Base-by-base conservation (phyloP, 345 rosid genomes). In the Sonneratia caseolaris region DNA sequence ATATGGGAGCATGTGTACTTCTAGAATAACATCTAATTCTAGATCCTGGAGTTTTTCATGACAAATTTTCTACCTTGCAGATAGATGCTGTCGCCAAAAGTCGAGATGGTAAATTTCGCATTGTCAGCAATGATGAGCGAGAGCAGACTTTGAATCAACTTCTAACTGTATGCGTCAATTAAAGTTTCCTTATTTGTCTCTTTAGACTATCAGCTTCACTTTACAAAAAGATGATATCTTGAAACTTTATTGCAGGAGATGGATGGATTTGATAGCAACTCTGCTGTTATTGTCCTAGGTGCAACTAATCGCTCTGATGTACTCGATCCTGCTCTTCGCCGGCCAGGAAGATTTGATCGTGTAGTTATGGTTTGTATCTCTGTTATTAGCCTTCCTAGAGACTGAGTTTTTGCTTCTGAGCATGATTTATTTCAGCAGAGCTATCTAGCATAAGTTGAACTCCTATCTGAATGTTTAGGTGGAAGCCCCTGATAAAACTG, bases 401-500 rank as follows among this genome's bases (percentile, higher is more conserved):
- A 43, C 49, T 37, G 10, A 37, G 18, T 27, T 19, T 68, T 68
- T 45, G 49, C 36, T 68, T 42, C 37, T 13, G 37, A 43, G 19
- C 49, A n/a, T 42, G 55, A 22, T 68, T 45, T 19, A 12, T 43
- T 27, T 27, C 55, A 62, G 37, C 37, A 27, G 19, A 27, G 12
- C 10, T 62, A 35, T 62, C 7, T 35, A 13, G 38, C 37, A 62
- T 27, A 27, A 62, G 19, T 68, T 13, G n/a, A 40, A 16, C 70
- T 4, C 49, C 70, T 42, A 0, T 45, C 19, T 43, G 73, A 66
- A 3, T 72, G 55, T 82, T 55, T 82, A 94, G 98, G 97, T 94
- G 73, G 97, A 94, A 86, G 70, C 96, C 32, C 97, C 97, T 64
- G 95, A 94, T 80, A 90, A 85, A 81, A 80, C 80, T 69, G 97